Base-by-base conservation (phyloP, 441 rosid species). In the Erodium trifolium region DNA sequence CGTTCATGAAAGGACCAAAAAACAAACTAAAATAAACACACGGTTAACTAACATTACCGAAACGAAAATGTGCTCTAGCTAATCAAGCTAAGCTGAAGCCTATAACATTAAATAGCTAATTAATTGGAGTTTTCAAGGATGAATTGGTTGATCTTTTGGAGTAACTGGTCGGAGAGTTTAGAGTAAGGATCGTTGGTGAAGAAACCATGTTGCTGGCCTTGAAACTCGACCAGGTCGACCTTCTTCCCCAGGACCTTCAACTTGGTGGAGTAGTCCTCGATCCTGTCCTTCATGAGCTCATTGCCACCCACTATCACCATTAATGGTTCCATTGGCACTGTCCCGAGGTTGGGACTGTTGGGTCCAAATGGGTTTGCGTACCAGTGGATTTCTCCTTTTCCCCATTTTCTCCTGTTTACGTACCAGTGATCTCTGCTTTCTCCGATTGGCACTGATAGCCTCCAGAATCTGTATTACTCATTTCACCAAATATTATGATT, bases 321-420 rank as follows among this genome's bases (percentile, higher is more conserved):
- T 66, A 92, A 74, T 7, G 95, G 93, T 57, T 77, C 92, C 45
- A 87, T 80, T 2, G 11, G 73, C 31, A 81, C 59, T 0, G 66
- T 10, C 66, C 86, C 81, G 0, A 90, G 84, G 64, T 73, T 75
- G 67, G 81, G 81, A 80, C 93, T 90, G 29, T 1, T 55, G 0
- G 89, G 87, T 67, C 96, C 98, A 62, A 90, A 90, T 23, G 98
- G 98, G 76, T 90, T 92, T 5, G 87, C 90, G 68, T 83, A 78
- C 37, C 27, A 23, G 27, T 23, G 27, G 78, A n/a, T n/a, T n/a
- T n/a, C n/a, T n/a, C n/a, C n/a, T n/a, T n/a, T n/a, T n/a, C n/a
- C n/a, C n/a, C n/a, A n/a, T n/a, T n/a, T n/a, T n/a, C n/a, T n/a
- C n/a, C n/a, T n/a, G 76, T 90, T 92, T 5, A 87, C 90, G 68